These are phyloP conservation scores for Candida sonorensis DNA, from an alignment of 805 yeast genomes.

Conservation along the genomic window DNA sequence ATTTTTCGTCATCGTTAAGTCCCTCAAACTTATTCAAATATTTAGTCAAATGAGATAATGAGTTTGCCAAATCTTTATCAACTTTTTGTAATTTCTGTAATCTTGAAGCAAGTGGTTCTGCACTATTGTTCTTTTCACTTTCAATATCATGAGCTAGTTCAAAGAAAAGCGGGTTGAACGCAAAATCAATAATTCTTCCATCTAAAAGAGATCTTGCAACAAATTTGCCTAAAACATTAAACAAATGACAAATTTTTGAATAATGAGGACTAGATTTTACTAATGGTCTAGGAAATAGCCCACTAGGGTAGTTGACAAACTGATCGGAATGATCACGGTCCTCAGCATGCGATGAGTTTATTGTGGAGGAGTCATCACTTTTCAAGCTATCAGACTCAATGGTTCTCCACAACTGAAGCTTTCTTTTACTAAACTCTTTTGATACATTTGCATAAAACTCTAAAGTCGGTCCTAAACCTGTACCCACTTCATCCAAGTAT, in stretches of 20 bases:
- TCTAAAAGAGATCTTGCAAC: constrained; percentile 84
- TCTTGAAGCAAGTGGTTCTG: constrained; percentile 8
- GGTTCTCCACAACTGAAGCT: constrained; percentile 64
- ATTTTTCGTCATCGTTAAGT: constrained; percentile 5
- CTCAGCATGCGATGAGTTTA: too few species aligned
- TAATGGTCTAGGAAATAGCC: constrained; percentile 71
- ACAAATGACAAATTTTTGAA: constrained; percentile 41
- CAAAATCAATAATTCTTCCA: constrained; percentile 79
- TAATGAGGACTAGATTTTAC: constrained; percentile 28
- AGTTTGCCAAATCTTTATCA: constrained; percentile 53
- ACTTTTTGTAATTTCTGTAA: constrained; percentile 39
- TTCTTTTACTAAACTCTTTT: constrained; percentile 55
- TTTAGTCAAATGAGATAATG: constrained; percentile 44
- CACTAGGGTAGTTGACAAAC: constrained; percentile 37
- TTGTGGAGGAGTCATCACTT: too few species aligned
- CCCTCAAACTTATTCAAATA: constrained; percentile 28
- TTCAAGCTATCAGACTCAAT: constrained; percentile 9
- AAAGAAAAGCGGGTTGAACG: constrained; percentile 68
- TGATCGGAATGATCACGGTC: constrained; percentile 10
- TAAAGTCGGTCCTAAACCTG: constrained; percentile 93
- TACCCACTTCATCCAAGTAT: constrained; percentile 86
- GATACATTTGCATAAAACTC: constrained; percentile 87
- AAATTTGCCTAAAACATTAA: constrained; percentile 70
- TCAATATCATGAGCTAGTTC: constrained; percentile 39
- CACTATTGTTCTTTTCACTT: constrained; percentile 2